A percentile compares a stretch with the other conserved stretches of the same genome.
These are phyloP conservation scores for Collariella sp. DNA, from an alignment of 495 filamentous ascomycete species.

Conservation along the genomic window DNA sequence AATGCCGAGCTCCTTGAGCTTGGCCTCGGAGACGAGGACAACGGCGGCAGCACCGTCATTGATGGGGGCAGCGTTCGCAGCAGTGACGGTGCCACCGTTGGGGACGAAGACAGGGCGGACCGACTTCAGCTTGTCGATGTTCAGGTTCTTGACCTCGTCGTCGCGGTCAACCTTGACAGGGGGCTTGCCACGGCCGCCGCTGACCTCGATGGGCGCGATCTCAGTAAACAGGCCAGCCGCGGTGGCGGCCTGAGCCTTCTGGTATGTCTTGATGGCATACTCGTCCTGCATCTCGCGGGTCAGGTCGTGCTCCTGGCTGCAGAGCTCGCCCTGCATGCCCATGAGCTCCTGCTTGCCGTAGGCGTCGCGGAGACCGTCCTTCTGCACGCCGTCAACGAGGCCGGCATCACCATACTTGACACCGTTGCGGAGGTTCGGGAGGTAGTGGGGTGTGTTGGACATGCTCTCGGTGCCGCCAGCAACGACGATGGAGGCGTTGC, in stretches of 20 bases:
- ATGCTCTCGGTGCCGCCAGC: conserved; percentile 95
- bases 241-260: conserved; percentile 81
- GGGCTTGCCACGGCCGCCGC: conserved; percentile 84
- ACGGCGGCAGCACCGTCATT: conserved; percentile 89
- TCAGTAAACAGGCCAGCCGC: conserved; percentile 73
- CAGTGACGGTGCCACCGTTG: conserved; percentile 79
- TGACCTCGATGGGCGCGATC: conserved; percentile 83
- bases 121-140: conserved; percentile 76
- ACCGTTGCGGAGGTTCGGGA: conserved; percentile 71
- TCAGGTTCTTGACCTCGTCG: conserved; percentile 96
- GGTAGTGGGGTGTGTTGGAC: conserved; percentile 96
- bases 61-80: conserved; percentile 93
- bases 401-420: conserved; percentile 83
- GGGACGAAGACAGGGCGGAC: conserved; percentile 83
- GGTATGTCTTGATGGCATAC: conserved; percentile 86
- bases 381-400: conserved; percentile 81
- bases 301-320: conserved; percentile 74
- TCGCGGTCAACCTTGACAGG: conserved; percentile 70
- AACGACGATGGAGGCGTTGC: conserved; percentile 80
- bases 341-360: conserved; percentile 88
- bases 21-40: conserved; percentile 82
- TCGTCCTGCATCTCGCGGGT: conserved; percentile 77
- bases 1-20: conserved; percentile 76
- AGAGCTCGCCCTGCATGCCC: conserved; percentile 88
- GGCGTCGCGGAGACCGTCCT: conserved; percentile 87